Percentiles rank a stretch among this genome's conserved stretches.
phyloP scores from a whole-genome alignment of 768 basidiomycete species.

The Pisolithus microcarpus region DNA sequence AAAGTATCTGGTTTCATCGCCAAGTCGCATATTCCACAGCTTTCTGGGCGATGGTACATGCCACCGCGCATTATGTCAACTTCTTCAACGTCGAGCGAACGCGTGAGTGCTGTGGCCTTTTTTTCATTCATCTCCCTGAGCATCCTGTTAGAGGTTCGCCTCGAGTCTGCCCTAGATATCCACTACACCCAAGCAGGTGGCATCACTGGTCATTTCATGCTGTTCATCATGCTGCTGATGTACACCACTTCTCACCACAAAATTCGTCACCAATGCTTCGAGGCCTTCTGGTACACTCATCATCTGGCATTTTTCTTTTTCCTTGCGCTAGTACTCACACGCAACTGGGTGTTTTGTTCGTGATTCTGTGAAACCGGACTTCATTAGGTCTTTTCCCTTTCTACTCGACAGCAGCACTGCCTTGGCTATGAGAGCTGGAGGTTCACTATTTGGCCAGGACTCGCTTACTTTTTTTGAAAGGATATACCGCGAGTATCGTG shows the following conservation, averaged over 20 bases:
- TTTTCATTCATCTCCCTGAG: background rate
- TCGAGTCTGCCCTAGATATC: slow-evolving; percentile 69
- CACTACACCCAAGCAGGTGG: slow-evolving; percentile 87
- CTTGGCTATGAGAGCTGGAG: slow-evolving; percentile 89
- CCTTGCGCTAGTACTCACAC: slow-evolving; percentile 81
- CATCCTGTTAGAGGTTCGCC: slow-evolving; percentile 60
- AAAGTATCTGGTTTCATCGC: slow-evolving; percentile 94
- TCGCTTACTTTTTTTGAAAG: slow-evolving; percentile 87
- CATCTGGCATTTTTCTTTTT: slow-evolving; percentile 94
- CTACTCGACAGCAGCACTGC: slow-evolving; percentile 80
- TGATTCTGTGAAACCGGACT: slow-evolving; percentile 69
- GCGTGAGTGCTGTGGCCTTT: slow-evolving; percentile 42
- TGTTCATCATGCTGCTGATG: slow-evolving; percentile 88
- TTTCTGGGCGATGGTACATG: slow-evolving; percentile 90
- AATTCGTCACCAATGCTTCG: slow-evolving; percentile 84
- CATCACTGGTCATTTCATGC: slow-evolving; percentile 95
- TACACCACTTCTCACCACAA: slow-evolving; percentile 87
- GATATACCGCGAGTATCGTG: slow-evolving; percentile 75
- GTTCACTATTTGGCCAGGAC: slow-evolving; percentile 87
- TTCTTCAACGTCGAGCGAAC: slow-evolving; percentile 87
- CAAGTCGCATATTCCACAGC: slow-evolving; percentile 93
- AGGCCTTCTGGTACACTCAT: slow-evolving; percentile 96
- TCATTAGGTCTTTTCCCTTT: slow-evolving; percentile 71
- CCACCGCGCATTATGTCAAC: slow-evolving; percentile 90
- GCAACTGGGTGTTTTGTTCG: slow-evolving; percentile 95